Conservation (phyloP, 768 basidiomycete species). For the Nevesoporus exiguus region DNA sequence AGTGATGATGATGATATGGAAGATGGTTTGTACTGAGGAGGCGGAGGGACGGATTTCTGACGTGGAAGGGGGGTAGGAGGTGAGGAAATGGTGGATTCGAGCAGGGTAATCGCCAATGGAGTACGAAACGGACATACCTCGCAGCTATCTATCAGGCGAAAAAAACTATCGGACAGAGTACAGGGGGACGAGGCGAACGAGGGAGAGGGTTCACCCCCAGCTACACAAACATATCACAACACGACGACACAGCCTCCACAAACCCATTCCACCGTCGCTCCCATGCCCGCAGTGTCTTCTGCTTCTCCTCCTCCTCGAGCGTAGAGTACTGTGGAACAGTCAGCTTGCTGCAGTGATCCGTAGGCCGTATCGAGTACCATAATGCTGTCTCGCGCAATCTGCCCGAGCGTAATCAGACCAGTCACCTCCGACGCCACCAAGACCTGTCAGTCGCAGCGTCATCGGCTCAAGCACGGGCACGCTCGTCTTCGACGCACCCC, state of each 20-base stretch:
- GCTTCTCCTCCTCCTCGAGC: conserved; percentile 45
- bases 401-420: conserved; percentile 58
- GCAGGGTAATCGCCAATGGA: conserved; percentile 43
- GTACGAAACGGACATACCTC: conserved; percentile 37
- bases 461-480: no score
- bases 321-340: conserved; percentile 37
- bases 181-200: neutral
- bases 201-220: conserved; percentile 3
- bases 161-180: neutral
- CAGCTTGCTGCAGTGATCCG: neutral
- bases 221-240: conserved; percentile 20
- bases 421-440: conserved; percentile 66
- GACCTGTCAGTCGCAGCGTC: conserved; percentile 37
- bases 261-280: conserved; percentile 41
- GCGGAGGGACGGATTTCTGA: conserved; percentile 44
- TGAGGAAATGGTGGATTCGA: conserved; percentile 55
- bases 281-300: conserved; percentile 36
- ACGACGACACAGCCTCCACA: conserved; percentile 22
- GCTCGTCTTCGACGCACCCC: neutral
- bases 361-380: conserved; percentile 20
- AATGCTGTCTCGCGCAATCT: conserved; percentile 71
- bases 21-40: conserved; percentile 39
- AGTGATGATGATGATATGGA: conserved; percentile 38
- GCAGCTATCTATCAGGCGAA: neutral
- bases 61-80: conserved; percentile 50